Evolutionary conservation across 768 basidiomycete genomes (phyloP).

Genomic region (Pisolithus albus): DNA sequence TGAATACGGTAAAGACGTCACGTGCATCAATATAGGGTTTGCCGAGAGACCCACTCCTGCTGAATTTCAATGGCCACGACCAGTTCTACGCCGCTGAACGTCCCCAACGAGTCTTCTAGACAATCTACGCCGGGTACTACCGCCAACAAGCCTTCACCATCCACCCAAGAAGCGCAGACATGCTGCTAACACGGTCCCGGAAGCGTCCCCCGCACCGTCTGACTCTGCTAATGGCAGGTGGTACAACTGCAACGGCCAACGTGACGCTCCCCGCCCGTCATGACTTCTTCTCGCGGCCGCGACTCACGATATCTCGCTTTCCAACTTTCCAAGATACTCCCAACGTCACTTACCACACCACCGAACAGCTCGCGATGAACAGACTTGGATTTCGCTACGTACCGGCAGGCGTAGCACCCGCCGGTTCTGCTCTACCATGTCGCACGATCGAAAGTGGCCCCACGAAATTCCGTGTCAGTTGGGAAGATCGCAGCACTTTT

Average conservation of each 20-base stretch:
- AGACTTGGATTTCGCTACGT: slow-evolving; percentile 74
- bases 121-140: slow-evolving; percentile 25
- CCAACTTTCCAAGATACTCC: slow-evolving; percentile 59
- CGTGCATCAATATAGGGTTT: too few species aligned
- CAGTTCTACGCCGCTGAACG: slow-evolving; percentile 12
- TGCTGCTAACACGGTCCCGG: slow-evolving; percentile 30
- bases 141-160: slow-evolving; percentile 12
- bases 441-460: slow-evolving; percentile 80
- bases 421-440: slow-evolving; percentile 53
- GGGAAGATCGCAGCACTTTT: slow-evolving; percentile 87
- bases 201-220: slow-evolving; percentile 54
- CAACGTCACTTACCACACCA: slow-evolving; percentile 51
- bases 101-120: slow-evolving; percentile 28
- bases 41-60: not conserved
- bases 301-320: slow-evolving; percentile 67
- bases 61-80: slow-evolving; percentile 5
- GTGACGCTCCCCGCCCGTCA: slow-evolving; percentile 57
- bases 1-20: too few species aligned
- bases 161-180: slow-evolving; percentile 48
- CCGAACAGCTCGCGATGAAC: slow-evolving; percentile 67
- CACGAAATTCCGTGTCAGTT: slow-evolving; percentile 62
- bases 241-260: slow-evolving; percentile 25
- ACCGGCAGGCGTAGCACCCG: slow-evolving; percentile 67
- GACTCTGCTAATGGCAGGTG: slow-evolving; percentile 36
- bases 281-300: slow-evolving; percentile 63